Base-by-base conservation (phyloP, 1,139 yeast species). In the Saccharomyces hybrid region DNA sequence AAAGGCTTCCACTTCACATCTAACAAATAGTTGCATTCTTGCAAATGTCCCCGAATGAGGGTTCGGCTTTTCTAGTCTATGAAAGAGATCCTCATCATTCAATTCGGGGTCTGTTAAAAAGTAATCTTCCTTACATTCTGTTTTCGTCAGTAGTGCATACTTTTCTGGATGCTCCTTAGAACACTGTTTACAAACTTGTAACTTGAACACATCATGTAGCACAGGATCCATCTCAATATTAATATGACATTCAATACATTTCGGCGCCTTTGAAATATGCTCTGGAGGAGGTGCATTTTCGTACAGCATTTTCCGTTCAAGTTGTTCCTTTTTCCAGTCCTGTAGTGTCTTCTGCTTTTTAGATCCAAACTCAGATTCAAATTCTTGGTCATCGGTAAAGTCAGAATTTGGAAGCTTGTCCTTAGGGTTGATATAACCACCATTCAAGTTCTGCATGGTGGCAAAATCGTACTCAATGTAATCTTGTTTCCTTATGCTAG, bases 101-200 rank as follows among this genome's bases (percentile, higher is more conserved):
- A 95, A 75, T 68, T 95, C 99, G 0, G 97, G 95, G 55, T 93
- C 98, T 0, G 99, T 93, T 42, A 93, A 70, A 48, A 93, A 78
- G 66, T 95, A 95, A 71, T 95, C 99, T 61, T 88, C 95, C 52
- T 84, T 81, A 69, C 97, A 89, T 71, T 95, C 99, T 0, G 99
- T 95, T 71, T 95, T 95, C 9, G 99, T 95, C 52, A 95, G 73
- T 32, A 95, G 71, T 0, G 98, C 82, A 66, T 91, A 95, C 66
- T 93, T 93, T 51, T 95, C 96, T 0, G 96, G 96, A 28, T 73
- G 73, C 53, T 77, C 77, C 60, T 81, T 82, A 34, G 83, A 82
- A 70, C 99, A 93, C 51, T 79, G 75, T 51, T 85, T 79, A 70
- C 99, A 95, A 5, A 91, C 96, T 11, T 89, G 75, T 27, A 84